Base-by-base conservation (phyloP, 164 flowering plant species). In the Santalum album region DNA sequence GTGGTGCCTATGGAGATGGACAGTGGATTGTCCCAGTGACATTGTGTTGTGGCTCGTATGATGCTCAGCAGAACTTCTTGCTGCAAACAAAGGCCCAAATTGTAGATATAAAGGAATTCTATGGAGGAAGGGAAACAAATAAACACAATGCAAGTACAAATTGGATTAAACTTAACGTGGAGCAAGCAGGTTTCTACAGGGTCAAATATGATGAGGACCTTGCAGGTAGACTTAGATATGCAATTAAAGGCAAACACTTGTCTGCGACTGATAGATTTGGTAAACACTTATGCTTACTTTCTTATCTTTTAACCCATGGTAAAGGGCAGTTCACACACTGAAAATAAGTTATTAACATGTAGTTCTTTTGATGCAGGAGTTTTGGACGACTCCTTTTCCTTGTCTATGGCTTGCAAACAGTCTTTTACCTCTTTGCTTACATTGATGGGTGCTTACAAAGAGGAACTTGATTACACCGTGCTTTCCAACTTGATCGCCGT, bases 21-120 rank as follows among this genome's bases (percentile, higher is more conserved):
- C 81, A 82, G 53, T 94, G 99, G 99, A 78, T 94, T 69, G 95
- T 90, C 38, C 99, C 99, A 12, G 64, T 94, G 45, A 86, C 96
- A 50, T 66, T 87, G 48, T 85, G 82, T 59, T 82, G 72, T 65
- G 87, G 89, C 54, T 83, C 97, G 55, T 82, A 90, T 72, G 76
- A 84, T 61, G 65, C 56, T 55, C 73, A 71, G 54, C 73, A 74
- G 65, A 82, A 61, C 68, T 86, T 83, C 58, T 69, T 90, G 14
- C 67, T 94, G 62, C 66, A 74, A 57, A 21, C 62, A 38, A 74
- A 76, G 55, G 56, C 79, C 26, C 78, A 72, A 56, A 49, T 69
- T 54, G 24, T 74, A 60, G 80, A 80, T 61, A 38, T 76, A 15
- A 36, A 65, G 42, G 85, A 78, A 27, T 55, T 75, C 10, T 27